Conservation (phyloP, 805 yeast genomes). For the Candida dendrica region DNA sequence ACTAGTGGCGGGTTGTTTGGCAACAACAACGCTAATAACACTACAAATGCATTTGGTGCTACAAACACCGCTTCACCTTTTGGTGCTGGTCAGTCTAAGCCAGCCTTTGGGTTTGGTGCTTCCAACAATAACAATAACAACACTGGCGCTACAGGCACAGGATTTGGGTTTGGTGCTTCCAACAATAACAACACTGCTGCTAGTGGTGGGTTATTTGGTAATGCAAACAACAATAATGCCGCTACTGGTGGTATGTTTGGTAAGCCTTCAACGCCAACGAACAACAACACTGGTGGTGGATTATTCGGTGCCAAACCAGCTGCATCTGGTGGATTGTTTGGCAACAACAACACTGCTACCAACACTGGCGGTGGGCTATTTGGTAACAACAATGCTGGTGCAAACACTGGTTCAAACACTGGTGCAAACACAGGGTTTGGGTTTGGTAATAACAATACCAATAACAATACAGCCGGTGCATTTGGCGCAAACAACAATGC, state of each 20-base stretch:
- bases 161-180: constrained; percentile 17
- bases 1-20: constrained; percentile 24
- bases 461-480: constrained; percentile 3
- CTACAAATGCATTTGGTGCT: constrained; percentile 15
- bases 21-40: constrained; percentile 3
- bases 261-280: constrained; percentile 9
- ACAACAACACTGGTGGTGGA: constrained; percentile 23
- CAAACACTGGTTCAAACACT: constrained; percentile 4
- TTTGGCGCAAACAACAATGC: constrained; percentile 18
- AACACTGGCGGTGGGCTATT: constrained; percentile 24
- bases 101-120: constrained; percentile 20
- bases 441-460: constrained; percentile 17
- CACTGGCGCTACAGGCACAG: constrained; percentile 4
- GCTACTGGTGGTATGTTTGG: neutral
- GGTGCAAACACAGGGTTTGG: constrained; percentile 15
- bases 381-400: constrained; percentile 17
- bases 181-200: constrained; percentile 16
- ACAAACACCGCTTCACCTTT: constrained; percentile 10
- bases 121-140: neutral
- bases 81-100: too few species aligned
- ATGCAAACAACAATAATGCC: constrained; percentile 11
- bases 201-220: constrained; percentile 26
- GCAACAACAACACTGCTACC: constrained; percentile 13
- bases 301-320: constrained; percentile 28
- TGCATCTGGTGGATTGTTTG: constrained; percentile 24